Conservation (phyloP, 2,329 filamentous ascomycete species). For the Neurospora crassa region DNA sequence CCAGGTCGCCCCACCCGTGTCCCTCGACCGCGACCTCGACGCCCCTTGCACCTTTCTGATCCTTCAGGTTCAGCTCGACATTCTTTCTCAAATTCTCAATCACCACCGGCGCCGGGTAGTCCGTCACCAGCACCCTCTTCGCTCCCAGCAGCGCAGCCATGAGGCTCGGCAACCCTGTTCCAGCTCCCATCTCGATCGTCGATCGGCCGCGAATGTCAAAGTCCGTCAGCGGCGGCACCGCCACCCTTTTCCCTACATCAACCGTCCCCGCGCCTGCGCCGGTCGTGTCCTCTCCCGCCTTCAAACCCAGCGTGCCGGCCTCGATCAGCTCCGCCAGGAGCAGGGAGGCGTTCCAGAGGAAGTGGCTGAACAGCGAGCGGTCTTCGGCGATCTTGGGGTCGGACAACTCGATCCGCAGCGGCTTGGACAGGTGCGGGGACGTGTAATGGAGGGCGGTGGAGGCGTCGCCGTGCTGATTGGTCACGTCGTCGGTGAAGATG, state of each 20-base stretch:
- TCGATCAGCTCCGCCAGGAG: slow-evolving; percentile 47
- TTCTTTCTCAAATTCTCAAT: slow-evolving; percentile 50
- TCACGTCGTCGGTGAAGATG: slow-evolving; percentile 59
- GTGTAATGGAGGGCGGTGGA: slow-evolving; percentile 49
- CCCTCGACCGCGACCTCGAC: slow-evolving; percentile 46
- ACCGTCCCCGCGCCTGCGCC: neutral
- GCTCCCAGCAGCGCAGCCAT: slow-evolving; percentile 40
- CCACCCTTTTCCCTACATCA: slow-evolving; percentile 1
- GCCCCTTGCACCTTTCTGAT: slow-evolving; percentile 8
- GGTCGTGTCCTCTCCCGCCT: neutral
- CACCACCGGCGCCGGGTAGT: slow-evolving; percentile 56
- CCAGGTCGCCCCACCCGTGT: slow-evolving; percentile 54
- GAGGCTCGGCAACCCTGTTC: slow-evolving; percentile 46
- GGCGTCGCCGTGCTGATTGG: slow-evolving; percentile 56
- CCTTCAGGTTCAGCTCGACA: slow-evolving; percentile 39
- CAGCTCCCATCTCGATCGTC: slow-evolving; percentile 59
- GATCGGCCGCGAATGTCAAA: slow-evolving; percentile 41
- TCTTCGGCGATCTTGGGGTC: slow-evolving; percentile 43
- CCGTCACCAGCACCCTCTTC: slow-evolving; percentile 46
- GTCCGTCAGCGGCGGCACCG: slow-evolving; percentile 9
- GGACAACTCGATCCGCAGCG: slow-evolving; percentile 34
- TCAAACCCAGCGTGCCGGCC: slow-evolving; percentile 30
- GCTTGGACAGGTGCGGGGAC: slow-evolving; percentile 38
- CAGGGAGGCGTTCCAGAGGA: slow-evolving; percentile 60
- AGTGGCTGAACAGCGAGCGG: slow-evolving; percentile 58